Evolutionary conservation across 2,329 filamentous ascomycete species (phyloP).

Genomic region (Phoma sp.): DNA sequence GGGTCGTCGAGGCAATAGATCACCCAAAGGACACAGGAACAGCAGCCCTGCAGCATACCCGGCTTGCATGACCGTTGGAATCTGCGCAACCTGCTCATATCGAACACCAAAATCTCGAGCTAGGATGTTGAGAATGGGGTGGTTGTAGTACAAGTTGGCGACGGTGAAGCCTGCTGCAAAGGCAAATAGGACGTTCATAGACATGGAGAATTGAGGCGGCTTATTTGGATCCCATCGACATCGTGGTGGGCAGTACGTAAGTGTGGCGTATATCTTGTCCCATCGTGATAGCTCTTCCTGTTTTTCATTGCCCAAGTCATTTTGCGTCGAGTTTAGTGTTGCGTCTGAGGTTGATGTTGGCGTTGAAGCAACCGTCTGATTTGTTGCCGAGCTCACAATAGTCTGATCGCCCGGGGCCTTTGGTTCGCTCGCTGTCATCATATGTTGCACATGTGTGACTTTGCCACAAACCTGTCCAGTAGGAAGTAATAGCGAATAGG

Average conservation of each 20-base stretch:
- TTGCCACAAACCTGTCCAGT: slow-evolving; percentile 2
- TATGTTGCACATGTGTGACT: slow-evolving; percentile 1
- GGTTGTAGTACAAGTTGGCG: slow-evolving; percentile 82
- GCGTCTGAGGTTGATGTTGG: not conserved
- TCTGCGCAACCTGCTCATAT: slow-evolving; percentile 69
- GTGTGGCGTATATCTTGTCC: slow-evolving; percentile 32
- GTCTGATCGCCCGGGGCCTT: not conserved
- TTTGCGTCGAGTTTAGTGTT: not conserved
- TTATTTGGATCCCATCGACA: slow-evolving; percentile 72
- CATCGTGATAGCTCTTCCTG: slow-evolving; percentile 20
- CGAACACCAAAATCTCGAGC: slow-evolving; percentile 73
- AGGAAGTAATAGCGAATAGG: not conserved
- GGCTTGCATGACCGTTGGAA: slow-evolving; percentile 79
- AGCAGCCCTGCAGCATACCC: slow-evolving; percentile 78
- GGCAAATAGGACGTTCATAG: slow-evolving; percentile 73
- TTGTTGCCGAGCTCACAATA: not conserved
- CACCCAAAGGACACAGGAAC: slow-evolving; percentile 77
- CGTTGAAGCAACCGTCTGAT: slow-evolving; percentile 1
- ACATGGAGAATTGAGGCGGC: slow-evolving; percentile 71
- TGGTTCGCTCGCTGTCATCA: slow-evolving; percentile 11
- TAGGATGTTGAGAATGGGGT: slow-evolving; percentile 78
- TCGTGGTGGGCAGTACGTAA: slow-evolving; percentile 67
- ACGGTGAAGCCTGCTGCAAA: slow-evolving; percentile 75
- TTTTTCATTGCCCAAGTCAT: not conserved
- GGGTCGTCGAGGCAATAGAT: slow-evolving; percentile 69